Evolutionary conservation across 495 filamentous ascomycete genomes (phyloP).

Genomic region (Pseudomonodictys pantanalensis): DNA sequence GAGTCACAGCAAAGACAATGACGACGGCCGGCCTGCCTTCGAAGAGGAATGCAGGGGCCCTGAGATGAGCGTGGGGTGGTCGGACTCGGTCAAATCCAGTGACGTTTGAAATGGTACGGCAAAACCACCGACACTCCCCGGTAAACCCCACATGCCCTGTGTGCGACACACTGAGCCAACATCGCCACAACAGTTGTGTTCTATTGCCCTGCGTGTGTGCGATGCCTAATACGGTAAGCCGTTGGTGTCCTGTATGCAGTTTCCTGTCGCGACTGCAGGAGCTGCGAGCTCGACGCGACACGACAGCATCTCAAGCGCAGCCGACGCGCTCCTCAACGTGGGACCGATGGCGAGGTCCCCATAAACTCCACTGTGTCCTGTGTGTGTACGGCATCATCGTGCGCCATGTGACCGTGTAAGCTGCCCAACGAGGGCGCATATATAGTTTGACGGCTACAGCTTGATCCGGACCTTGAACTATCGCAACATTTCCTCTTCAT

Average conservation of each 20-base stretch:
- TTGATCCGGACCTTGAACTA: not conserved
- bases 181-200: not conserved
- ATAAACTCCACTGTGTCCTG: not conserved
- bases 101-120: not conserved
- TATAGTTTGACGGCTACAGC: not conserved
- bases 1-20: too few species aligned
- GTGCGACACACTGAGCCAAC: not conserved
- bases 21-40: too few species aligned
- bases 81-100: too few species aligned
- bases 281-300: too few species aligned
- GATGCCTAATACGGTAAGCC: too few species aligned
- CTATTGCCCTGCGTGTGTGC: slow-evolving; percentile 12
- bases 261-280: too few species aligned
- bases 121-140: not conserved
- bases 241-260: not conserved
- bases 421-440: not conserved
- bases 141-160: not conserved
- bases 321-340: too few species aligned
- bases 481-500: not conserved
- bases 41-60: too few species aligned
- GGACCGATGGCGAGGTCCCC: not conserved
- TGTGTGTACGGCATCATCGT: not conserved
- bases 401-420: not conserved
- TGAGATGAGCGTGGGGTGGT: too few species aligned
- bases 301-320: too few species aligned